phyloP scores from a whole-genome alignment of 2,329 filamentous ascomycete genomes.

The Piedraia hortae region DNA sequence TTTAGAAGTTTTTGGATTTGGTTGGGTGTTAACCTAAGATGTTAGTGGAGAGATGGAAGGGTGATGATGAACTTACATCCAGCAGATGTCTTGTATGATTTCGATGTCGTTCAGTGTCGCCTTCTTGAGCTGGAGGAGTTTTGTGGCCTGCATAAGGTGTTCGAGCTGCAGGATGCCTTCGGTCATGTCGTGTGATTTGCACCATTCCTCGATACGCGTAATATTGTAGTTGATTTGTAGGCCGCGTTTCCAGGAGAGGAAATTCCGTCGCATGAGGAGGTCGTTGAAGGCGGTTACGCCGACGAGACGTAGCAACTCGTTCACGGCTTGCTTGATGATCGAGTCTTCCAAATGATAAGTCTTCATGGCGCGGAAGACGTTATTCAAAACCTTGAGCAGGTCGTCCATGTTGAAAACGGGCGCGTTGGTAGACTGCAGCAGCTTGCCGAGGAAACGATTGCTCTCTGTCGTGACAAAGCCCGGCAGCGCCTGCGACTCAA shows the following conservation, averaged over 20 bases:
- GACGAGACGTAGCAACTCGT: slow-evolving; percentile 72
- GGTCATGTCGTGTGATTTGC: slow-evolving; percentile 98
- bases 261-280: slow-evolving; percentile 87
- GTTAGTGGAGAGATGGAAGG: not conserved
- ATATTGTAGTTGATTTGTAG: slow-evolving; percentile 99
- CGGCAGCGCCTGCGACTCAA: slow-evolving; percentile 90
- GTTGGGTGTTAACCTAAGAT: slow-evolving; percentile 64
- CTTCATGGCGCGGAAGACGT: slow-evolving; percentile 96
- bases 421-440: slow-evolving; percentile 65
- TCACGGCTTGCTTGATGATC: slow-evolving; percentile 87
- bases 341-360: slow-evolving; percentile 90
- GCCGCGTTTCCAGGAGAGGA: slow-evolving; percentile 96
- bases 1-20: slow-evolving; percentile 98
- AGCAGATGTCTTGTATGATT: slow-evolving; percentile 99
- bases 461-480: slow-evolving; percentile 97
- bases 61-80: slow-evolving; percentile 46
- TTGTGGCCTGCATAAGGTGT: slow-evolving; percentile 98
- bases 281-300: slow-evolving; percentile 98
- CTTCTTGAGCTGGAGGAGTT: slow-evolving; percentile 94
- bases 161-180: slow-evolving; percentile 92
- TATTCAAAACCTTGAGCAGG: slow-evolving; percentile 79
- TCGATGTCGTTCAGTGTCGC: slow-evolving; percentile 96
- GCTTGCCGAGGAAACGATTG: slow-evolving; percentile 91
- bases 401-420: slow-evolving; percentile 99
- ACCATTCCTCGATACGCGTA: slow-evolving; percentile 97